These are phyloP conservation scores for Leucocoprinus sp. DNA, from an alignment of 768 basidiomycete species.

Conservation along the genomic window DNA sequence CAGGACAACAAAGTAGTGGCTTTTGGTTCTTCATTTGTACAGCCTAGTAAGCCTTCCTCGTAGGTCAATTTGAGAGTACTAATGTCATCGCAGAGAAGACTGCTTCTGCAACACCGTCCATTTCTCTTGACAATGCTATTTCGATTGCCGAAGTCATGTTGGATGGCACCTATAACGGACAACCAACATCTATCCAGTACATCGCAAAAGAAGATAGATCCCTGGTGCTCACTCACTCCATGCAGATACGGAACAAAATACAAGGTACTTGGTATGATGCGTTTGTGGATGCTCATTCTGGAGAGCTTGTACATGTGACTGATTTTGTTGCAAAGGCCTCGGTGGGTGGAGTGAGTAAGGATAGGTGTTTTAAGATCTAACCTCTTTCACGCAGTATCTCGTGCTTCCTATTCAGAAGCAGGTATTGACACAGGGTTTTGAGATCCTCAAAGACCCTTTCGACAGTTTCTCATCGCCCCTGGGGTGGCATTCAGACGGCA, in stretches of 20 bases:
- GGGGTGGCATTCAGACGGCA: conserved; percentile 30
- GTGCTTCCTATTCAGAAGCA: conserved; percentile 40
- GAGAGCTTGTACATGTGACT: conserved; percentile 36
- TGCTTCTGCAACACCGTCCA: conserved; percentile 23
- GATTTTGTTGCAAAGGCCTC: conserved; percentile 38
- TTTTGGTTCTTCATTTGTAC: conserved; percentile 38
- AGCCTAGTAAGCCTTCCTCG: conserved; percentile 26
- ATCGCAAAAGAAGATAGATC: conserved; percentile 31
- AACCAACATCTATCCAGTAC: conserved; percentile 32
- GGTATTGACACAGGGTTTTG: conserved; percentile 34
- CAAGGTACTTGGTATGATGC: conserved; percentile 45
- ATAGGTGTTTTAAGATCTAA: too few relatives aligned
- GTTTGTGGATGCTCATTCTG: conserved; percentile 44
- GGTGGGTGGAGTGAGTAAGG: conserved; percentile 19
- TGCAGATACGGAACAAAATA: conserved; percentile 25
- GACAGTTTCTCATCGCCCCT: conserved; percentile 40
- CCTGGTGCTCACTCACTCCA: conserved; percentile 28
- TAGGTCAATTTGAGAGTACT: too few relatives aligned
- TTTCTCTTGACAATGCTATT: conserved; percentile 24
- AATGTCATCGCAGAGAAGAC: conserved; percentile 20
- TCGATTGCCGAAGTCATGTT: conserved; percentile 16
- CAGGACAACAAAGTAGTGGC: conserved; percentile 26
- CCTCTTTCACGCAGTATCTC: conserved; percentile 24
- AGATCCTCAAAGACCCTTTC: conserved; percentile 36
- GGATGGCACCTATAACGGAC: conserved; percentile 27